These are phyloP conservation scores for Fusarium stilboides DNA, from an alignment of 2,329 filamentous ascomycete genomes.

Conservation along the genomic window DNA sequence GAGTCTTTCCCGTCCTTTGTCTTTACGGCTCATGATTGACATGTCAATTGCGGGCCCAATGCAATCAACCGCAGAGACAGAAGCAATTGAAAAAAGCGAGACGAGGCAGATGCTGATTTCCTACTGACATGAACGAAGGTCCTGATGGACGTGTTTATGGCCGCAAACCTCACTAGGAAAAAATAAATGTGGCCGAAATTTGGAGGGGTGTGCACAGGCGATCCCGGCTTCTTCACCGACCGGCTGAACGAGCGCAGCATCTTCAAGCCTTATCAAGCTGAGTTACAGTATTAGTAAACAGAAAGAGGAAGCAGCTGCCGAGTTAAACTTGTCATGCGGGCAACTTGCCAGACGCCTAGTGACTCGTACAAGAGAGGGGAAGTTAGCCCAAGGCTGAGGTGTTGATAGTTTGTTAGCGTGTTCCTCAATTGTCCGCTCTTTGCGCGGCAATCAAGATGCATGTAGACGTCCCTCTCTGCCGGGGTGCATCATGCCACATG, in stretches of 20 bases:
- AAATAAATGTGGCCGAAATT: slow-evolving; percentile 20
- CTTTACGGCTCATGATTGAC: slow-evolving; percentile 42
- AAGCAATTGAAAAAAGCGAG: slow-evolving; percentile 22
- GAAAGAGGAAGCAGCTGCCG: slow-evolving; percentile 10
- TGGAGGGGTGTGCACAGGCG: slow-evolving; percentile 32
- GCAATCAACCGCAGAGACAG: slow-evolving; percentile 41
- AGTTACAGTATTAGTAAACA: slow-evolving; percentile 1
- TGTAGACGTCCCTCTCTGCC: slow-evolving; percentile 3
- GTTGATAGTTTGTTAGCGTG: slow-evolving; percentile 20
- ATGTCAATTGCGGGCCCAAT: slow-evolving; percentile 43
- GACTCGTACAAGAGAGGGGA: slow-evolving; percentile 22
- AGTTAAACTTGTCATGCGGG: slow-evolving; percentile 23
- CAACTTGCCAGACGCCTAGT: slow-evolving; percentile 12
- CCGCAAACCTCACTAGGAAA: slow-evolving; percentile 13
- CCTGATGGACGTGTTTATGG: slow-evolving; percentile 14
- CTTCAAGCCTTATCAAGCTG: too few relatives aligned
- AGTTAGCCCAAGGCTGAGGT: not conserved
- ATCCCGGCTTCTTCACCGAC: slow-evolving; percentile 27
- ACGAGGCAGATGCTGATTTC: slow-evolving; percentile 1
- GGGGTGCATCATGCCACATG: slow-evolving; percentile 27
- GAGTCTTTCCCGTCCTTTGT: slow-evolving; percentile 39
- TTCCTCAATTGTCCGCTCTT: slow-evolving; percentile 14
- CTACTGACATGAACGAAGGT: slow-evolving; percentile 15
- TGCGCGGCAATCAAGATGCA: slow-evolving; percentile 18
- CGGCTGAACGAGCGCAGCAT: slow-evolving; percentile 5